A percentile compares a stretch with the other conserved stretches of the same genome.
Conservation (phyloP, 768 basidiomycete species). For the Mycena galopus region DNA sequence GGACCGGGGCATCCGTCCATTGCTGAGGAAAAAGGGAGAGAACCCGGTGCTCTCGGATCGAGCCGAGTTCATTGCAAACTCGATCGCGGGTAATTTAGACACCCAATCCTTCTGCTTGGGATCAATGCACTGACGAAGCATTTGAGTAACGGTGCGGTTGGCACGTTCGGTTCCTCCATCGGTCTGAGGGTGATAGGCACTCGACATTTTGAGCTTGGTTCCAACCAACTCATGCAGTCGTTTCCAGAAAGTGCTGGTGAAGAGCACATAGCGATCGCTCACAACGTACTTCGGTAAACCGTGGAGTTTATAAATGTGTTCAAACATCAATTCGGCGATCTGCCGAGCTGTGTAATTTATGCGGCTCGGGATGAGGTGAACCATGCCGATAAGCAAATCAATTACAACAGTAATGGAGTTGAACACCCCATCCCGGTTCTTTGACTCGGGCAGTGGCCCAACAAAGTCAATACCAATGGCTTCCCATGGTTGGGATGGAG, state of each 20-base stretch:
- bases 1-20: neutral
- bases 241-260: constrained; percentile 1
- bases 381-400: neutral
- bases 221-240: neutral
- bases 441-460: neutral
- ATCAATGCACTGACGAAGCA: neutral
- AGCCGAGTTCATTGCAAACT: neutral
- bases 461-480: neutral
- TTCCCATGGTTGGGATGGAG: neutral
- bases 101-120: neutral
- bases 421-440: neutral
- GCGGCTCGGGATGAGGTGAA: neutral
- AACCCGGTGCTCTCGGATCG: neutral
- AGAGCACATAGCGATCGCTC: neutral
- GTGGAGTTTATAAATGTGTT: neutral
- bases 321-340: neutral
- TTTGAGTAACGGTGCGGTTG: neutral
- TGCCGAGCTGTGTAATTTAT: neutral
- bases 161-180: neutral
- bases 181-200: neutral
- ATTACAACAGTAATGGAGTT: neutral
- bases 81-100: neutral
- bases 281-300: neutral
- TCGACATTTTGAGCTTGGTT: neutral
- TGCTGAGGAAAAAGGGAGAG: neutral